Evolutionary conservation across 371 early-diverging fungal genomes (phyloP).

Genomic region (Coemansia sp.): DNA sequence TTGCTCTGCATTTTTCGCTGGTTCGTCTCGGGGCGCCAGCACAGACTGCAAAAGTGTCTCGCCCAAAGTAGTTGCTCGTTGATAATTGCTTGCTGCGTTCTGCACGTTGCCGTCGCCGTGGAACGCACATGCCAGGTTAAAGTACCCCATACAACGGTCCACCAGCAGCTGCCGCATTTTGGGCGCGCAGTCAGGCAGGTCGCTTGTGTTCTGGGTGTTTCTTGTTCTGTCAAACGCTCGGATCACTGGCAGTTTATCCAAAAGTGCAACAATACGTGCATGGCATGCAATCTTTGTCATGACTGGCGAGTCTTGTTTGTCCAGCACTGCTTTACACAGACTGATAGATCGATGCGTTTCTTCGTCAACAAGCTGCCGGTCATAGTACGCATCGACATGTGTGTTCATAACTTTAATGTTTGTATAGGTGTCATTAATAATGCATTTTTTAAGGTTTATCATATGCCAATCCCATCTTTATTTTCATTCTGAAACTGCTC

Average conservation of each 20-base stretch:
- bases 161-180: background rate
- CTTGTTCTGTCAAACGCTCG: conserved; percentile 7
- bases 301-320: conserved; percentile 6
- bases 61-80: conserved; percentile 16
- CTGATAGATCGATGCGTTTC: conserved; percentile 13
- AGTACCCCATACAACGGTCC: conserved; percentile 14
- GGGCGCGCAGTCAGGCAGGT: background rate
- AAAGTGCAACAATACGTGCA: conserved; percentile 18
- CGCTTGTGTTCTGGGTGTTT: background rate
- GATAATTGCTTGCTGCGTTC: conserved; percentile 10
- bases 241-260: conserved; percentile 15
- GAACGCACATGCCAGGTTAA: conserved; percentile 17
- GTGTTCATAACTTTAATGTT: too few relatives aligned
- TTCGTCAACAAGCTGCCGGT: conserved; percentile 27
- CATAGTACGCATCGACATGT: conserved; percentile 12
- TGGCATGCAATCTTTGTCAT: conserved; percentile 11
- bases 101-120: conserved; percentile 14
- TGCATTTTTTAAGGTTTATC: too few relatives aligned
- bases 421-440: too few relatives aligned
- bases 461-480: too few relatives aligned
- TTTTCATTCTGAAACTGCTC: too few relatives aligned
- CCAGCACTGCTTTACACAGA: conserved; percentile 15
- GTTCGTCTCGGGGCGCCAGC: background rate
- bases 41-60: conserved; percentile 3
- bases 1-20: background rate